Percentiles rank a stretch among this genome's conserved stretches.
These are phyloP conservation scores for Botryotinia globosa DNA, from an alignment of 2,329 filamentous ascomycete genomes.

Conservation along the genomic window DNA sequence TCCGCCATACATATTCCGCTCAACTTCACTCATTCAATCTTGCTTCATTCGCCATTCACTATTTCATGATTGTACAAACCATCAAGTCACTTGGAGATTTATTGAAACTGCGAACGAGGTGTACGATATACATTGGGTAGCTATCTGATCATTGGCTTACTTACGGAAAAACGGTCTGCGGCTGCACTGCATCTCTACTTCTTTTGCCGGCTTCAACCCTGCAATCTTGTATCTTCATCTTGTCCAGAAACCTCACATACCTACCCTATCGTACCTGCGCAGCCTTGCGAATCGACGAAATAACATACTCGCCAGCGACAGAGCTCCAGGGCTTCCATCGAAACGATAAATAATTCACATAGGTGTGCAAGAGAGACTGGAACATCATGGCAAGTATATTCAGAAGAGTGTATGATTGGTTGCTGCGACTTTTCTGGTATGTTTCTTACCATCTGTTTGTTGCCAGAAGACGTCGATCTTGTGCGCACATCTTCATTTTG, in stretches of 20 bases:
- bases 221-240: conserved; percentile 6
- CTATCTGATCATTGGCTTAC: conserved; percentile 12
- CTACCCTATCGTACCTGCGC: not conserved
- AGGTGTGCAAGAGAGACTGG: conserved; percentile 22
- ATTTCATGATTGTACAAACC: not conserved
- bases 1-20: conserved; percentile 21
- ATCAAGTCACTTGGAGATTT: not conserved
- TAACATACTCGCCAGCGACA: not conserved
- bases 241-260: conserved; percentile 1
- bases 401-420: conserved; percentile 95
- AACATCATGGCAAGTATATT: conserved; percentile 83
- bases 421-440: conserved; percentile 95
- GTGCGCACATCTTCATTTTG: conserved; percentile 1
- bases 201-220: conserved; percentile 16
- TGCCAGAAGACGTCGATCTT: not conserved
- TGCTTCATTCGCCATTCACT: not conserved
- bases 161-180: conserved; percentile 15
- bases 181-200: conserved; percentile 8
- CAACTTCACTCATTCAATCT: conserved; percentile 34
- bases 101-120: not conserved
- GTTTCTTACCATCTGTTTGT: conserved; percentile 38
- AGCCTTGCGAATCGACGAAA: not conserved
- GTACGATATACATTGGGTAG: not conserved
- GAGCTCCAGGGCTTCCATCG: not conserved
- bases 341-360: not conserved